Evolutionary conservation across 345 rosid species (phyloP).

Genomic region (Cochlearia excelsa): DNA sequence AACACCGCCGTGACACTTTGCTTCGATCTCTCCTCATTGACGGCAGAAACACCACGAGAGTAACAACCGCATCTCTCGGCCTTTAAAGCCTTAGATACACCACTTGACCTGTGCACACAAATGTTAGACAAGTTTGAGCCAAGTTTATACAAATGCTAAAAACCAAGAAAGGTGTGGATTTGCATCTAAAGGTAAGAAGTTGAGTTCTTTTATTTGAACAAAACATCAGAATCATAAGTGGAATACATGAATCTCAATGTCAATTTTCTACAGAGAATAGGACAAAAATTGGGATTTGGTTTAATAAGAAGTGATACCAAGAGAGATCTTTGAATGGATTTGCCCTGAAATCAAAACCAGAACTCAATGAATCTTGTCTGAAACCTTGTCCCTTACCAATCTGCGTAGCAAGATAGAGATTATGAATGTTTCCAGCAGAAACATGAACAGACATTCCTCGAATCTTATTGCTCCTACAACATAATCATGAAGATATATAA

Average conservation of each 20-base stretch:
- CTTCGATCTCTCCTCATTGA: conserved; percentile 38
- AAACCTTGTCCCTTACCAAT: conserved; percentile 38
- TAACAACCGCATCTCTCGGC: conserved; percentile 43
- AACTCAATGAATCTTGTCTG: conserved; percentile 40
- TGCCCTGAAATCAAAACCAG: conserved; percentile 41
- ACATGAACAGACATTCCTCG: conserved; percentile 50
- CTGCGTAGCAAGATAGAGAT: conserved; percentile 39
- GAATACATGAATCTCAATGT: conserved; percentile 11
- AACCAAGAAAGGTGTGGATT: not conserved
- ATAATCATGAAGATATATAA: not conserved
- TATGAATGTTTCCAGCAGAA: conserved; percentile 42
- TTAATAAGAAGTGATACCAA: conserved; percentile 42
- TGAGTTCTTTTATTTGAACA: conserved; percentile 10
- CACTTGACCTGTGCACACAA: conserved; percentile 48
- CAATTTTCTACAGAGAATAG: not conserved
- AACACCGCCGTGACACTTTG: conserved; percentile 32
- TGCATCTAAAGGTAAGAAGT: not conserved
- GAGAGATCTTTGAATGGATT: conserved; percentile 51
- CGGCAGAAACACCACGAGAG: conserved; percentile 28
- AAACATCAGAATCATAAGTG: conserved; percentile 6
- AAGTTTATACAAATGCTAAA: not conserved
- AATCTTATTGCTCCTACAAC: conserved; percentile 34
- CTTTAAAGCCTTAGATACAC: conserved; percentile 47
- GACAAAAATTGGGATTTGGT: not conserved
- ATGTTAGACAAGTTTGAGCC: conserved; percentile 1